These are phyloP conservation scores for Pichia exigua DNA, from an alignment of 805 yeast species.

Conservation along the genomic window DNA sequence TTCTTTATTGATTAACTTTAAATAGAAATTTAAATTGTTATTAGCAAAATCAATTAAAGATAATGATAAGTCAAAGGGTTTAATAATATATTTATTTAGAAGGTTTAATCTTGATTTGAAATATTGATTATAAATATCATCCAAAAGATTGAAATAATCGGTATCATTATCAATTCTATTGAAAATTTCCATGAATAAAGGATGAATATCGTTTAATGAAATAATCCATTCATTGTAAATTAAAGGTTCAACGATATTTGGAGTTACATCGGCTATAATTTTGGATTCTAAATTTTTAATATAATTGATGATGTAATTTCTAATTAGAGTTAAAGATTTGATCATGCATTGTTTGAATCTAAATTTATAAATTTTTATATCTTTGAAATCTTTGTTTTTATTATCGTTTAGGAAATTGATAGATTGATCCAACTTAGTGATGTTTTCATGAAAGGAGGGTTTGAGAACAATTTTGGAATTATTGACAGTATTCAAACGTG, in stretches of 20 bases:
- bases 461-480: conserved; percentile 61
- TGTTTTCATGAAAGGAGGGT: conserved; percentile 42
- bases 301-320: conserved; percentile 52
- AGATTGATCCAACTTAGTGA: conserved; percentile 56
- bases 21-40: conserved; percentile 50
- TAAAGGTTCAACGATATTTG: conserved; percentile 44
- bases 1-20: conserved; percentile 56
- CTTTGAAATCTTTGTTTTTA: conserved; percentile 47
- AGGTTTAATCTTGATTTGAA: conserved; percentile 49
- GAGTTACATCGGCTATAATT: conserved; percentile 15
- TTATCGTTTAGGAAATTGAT: conserved; percentile 49
- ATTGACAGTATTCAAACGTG: conserved; percentile 54
- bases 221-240: conserved; percentile 35
- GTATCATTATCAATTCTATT: conserved; percentile 20
- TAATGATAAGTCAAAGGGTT: conserved; percentile 10
- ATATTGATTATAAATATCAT: conserved; percentile 60
- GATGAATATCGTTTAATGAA: not conserved
- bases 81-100: conserved; percentile 31
- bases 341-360: conserved; percentile 80
- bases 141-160: conserved; percentile 56
- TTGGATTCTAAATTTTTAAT: conserved; percentile 29
- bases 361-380: conserved; percentile 57
- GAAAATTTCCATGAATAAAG: conserved; percentile 23
- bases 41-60: conserved; percentile 55
- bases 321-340: conserved; percentile 66